Evolutionary conservation across 148 eudicot genomes (phyloP), one percentile per base, ranked within the genome.

Genomic region (Rhododendron ovatum): DNA sequence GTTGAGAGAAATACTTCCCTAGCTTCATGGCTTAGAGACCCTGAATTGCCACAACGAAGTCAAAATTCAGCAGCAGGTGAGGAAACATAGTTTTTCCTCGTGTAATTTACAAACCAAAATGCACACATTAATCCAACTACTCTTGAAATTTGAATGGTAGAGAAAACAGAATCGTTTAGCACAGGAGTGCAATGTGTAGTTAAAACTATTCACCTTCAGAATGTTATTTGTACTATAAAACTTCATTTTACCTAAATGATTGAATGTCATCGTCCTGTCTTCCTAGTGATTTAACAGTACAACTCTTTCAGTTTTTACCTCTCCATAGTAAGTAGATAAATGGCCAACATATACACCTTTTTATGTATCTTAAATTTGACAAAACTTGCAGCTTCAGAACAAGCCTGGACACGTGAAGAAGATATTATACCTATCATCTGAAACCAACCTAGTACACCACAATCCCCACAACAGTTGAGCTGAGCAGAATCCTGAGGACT

Each of bases 21-120:
- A 51, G 98, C 99, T 94, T 97, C 99, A 91, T 97, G 93, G 88
- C 95, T 97, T 63, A 97, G 94, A 91, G 98, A 94, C 87, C 99
- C 99, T 95, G 95, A 91, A 92, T 85, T 78, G 91, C 82, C 91
- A 87, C 76, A 87, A 63, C 17, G n/a, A 47, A 51, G 51, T 8
- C 15, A 22, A 43, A 13, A 73, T 50, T 67, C 78, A 85, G 37
- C 82, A 33, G 59, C 86, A 84, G 6, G 48, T 55, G 53, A 13
- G 33, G 22, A 37, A 53, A 84, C 67, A 35, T 37, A 12, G 7
- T 17, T 7, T 7, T 82, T 59, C 10, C 33, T n/a, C 51, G 24
- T 1, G 11, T 17, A 82, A 24, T 7, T 10, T 80, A 57, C 2
- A 9, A 53, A 57, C 2, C 30, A 82, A 35, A 81, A 81, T 18